Percentiles rank a stretch among this genome's conserved stretches.
Evolutionary conservation across 2,329 filamentous ascomycete genomes (phyloP).

Genomic region (Lecanicillium sp.): DNA sequence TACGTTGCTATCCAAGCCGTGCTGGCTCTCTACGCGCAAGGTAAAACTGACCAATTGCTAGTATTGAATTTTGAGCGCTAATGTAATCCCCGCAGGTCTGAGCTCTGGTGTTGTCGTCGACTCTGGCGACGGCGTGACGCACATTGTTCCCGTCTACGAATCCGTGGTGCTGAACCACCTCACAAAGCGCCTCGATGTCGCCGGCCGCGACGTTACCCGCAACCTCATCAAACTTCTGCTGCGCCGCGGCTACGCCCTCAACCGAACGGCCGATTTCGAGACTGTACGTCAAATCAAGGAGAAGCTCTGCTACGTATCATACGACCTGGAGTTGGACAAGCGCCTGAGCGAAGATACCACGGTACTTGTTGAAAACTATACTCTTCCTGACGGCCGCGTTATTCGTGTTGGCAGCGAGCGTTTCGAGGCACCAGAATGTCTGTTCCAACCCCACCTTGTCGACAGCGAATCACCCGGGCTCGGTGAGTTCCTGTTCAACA

Average conservation of each 20-base stretch:
- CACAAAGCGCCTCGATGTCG: slow-evolving; percentile 87
- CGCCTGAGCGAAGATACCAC: slow-evolving; percentile 95
- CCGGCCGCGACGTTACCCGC: slow-evolving; percentile 93
- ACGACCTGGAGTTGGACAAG: slow-evolving; percentile 94
- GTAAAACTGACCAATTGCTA: slow-evolving; percentile 39
- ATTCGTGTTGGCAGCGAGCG: slow-evolving; percentile 94
- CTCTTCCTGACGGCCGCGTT: slow-evolving; percentile 88
- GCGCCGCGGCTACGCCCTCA: slow-evolving; percentile 89
- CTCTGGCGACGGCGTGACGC: slow-evolving; percentile 95
- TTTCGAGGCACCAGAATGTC: slow-evolving; percentile 94
- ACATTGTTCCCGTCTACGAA: slow-evolving; percentile 98
- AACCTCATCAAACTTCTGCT: slow-evolving; percentile 94
- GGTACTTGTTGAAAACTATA: slow-evolving; percentile 94
- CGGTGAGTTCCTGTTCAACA: slow-evolving; percentile 97
- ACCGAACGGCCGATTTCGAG: slow-evolving; percentile 97
- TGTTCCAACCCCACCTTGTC: slow-evolving; percentile 97
- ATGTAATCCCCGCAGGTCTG: slow-evolving; percentile 47
- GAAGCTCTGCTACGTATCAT: slow-evolving; percentile 98
- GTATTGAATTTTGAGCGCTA: slow-evolving; percentile 4
- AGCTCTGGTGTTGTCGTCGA: slow-evolving; percentile 96
- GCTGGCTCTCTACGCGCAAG: slow-evolving; percentile 91
- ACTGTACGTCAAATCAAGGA: slow-evolving; percentile 99
- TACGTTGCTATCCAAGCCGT: slow-evolving; percentile 98
- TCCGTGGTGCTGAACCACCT: slow-evolving; percentile 96
- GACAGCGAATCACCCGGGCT: slow-evolving; percentile 97